Evolutionary conservation across 148 eudicot genomes (phyloP), one percentile per base, ranked within the genome.

Genomic region (Pouteria glomerata): DNA sequence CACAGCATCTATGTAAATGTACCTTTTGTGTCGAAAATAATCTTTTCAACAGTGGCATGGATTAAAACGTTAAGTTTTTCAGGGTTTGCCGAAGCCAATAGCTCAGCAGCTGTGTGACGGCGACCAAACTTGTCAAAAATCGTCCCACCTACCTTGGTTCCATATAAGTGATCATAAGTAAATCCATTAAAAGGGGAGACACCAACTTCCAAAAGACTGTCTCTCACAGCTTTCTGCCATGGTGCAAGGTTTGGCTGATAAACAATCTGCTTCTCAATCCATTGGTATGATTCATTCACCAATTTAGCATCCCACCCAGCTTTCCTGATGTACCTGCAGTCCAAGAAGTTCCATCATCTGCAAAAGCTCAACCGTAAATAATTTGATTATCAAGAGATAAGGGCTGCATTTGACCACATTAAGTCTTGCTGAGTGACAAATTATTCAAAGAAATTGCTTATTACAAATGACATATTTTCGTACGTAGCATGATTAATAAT

Each of bases 121-220:
- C 77, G 89, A 4, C 92, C 99, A 29, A 65, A 74, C 29, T 75
- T 63, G 37, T 89, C 97, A 55, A 95, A 95, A 26, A 90, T 89
- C 4, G 97, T 95, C 21, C 99, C 99, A 2, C 99, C 99, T 44
- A 95, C 90, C 74, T 95, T 95, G 75, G 99, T 91, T 27, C 99
- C 99, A 56, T 84, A 89, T 23, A 88, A 64, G 57, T 95, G 99
- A 66, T 95, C 99, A 62, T 81, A 95, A 6, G 97, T 95, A 79
- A 86, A 91, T 19, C 99, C 99, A 63, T 95, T 95, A 74, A 77
- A 79, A 3, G 99, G 99, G 5, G 90, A 79, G 41, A 95, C 63
- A 29, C 99, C 99, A 15, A 83, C 81, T 48, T 95, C 99, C 61
- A 95, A 35, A 2, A 95, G 85, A 70, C 89, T 78, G 69, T 95